These are phyloP conservation scores for Mycena venus DNA, from an alignment of 768 basidiomycete genomes.

Conservation along the genomic window DNA sequence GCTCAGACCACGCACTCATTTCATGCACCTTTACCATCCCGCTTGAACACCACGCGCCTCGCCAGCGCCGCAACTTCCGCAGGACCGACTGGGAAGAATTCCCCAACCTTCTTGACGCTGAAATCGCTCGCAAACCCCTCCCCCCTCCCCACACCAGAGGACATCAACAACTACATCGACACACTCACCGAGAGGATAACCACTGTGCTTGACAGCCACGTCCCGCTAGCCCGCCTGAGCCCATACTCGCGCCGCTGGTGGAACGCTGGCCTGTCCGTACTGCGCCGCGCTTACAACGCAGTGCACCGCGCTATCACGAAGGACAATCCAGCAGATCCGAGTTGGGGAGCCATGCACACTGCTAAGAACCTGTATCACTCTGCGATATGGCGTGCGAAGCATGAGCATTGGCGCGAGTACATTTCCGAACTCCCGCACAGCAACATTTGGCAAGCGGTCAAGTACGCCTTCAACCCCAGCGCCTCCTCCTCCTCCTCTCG, in stretches of 20 bases:
- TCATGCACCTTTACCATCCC: not conserved
- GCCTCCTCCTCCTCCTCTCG: too few relatives aligned
- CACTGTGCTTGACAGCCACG: not conserved
- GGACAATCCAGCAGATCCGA: not conserved
- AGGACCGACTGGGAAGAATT: constrained; percentile 7
- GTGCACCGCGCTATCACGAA: constrained; percentile 1
- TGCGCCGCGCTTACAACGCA: constrained; percentile 2
- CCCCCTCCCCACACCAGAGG: constrained; percentile 1
- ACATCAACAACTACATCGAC: not conserved
- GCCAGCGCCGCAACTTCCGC: constrained; percentile 2
- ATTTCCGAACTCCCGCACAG: not conserved
- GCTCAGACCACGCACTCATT: not conserved
- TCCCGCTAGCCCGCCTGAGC: not conserved
- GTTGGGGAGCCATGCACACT: not conserved
- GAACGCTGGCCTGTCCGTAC: not conserved
- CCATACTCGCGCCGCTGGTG: constrained; percentile 3
- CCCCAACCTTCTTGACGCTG: not conserved
- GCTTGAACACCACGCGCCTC: not conserved
- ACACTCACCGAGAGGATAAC: not conserved
- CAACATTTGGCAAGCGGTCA: not conserved
- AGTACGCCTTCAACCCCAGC: not conserved
- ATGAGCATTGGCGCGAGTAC: not conserved
- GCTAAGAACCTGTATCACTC: constrained; percentile 1
- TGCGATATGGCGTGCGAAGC: not conserved
- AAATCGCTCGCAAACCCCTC: not conserved